Base-by-base conservation (phyloP, 2,329 filamentous ascomycete genomes). In the Alternaria conjuncta region DNA sequence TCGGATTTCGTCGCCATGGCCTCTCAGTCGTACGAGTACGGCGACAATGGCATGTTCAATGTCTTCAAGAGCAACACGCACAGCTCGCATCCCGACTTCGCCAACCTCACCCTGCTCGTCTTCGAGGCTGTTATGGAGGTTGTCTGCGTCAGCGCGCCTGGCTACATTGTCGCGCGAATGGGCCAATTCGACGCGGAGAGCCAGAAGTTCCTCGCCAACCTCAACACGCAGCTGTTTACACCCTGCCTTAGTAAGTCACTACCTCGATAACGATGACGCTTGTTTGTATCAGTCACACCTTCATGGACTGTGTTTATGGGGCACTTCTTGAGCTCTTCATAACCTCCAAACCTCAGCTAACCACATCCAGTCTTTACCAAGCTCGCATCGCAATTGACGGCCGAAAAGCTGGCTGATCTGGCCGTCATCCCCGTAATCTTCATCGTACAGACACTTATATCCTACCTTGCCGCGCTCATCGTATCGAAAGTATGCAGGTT, bases 401-500 rank as follows among this genome's bases (percentile, higher is more conserved):
- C 94, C 58, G 91, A 96, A 65, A 97, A 97, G 81, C 87, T 99
- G 55, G 85, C 89, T 66, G 96, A 98, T 61, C 87, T 99, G 43
- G 93, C 92, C 70, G 91, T 99, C 69, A 99, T 99, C 63, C 96
- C 96, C n/a, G 82, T 93, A 71, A 97, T 99, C 78, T 98, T 98
- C 80, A 75, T 94, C 63, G 86, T 96, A 28, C 95, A 97, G 82
- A 97, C 94, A 0, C 71, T 91, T 9, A 89, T 98, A 26, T 98
- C 95, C 13, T 99, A 94, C 82, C 58, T 88, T 4, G 93, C 94
- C 57, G 90, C 94, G 3, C 82, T 89, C 9, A 74, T 86, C 12
- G 87, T 98, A 58, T 88, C 92, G 18, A 90, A 88, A 80, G 83
- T 89, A 53, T 97, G 94, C 79, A 86, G 92, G 15, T 94, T 99